Conservation (phyloP, 257 asterid genomes). For the Solanum virginianum region DNA sequence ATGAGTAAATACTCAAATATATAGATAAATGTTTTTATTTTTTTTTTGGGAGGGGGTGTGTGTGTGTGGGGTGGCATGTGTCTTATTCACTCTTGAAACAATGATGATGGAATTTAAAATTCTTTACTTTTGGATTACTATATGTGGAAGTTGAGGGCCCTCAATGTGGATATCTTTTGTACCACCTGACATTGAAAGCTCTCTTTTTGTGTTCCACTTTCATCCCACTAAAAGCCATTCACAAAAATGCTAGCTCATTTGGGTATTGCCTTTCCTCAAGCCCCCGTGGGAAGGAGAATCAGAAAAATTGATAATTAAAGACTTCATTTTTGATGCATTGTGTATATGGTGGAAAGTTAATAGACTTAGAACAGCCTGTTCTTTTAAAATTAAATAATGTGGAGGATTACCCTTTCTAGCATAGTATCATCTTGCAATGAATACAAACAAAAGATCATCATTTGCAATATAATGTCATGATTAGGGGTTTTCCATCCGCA, state of each 20-base stretch:
- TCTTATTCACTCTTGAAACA: not conserved
- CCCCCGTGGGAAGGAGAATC: not conserved
- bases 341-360: not conserved
- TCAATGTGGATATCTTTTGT: not conserved
- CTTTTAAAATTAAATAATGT: not conserved
- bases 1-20: not conserved
- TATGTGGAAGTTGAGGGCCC: not conserved
- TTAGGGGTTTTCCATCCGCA: not conserved
- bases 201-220: not conserved
- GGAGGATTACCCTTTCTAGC: not conserved
- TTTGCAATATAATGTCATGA: not conserved
- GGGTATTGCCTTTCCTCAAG: not conserved
- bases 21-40: not conserved
- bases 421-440: not conserved
- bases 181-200: not conserved
- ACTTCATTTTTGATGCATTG: not conserved
- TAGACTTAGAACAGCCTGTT: not conserved
- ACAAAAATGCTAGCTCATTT: not conserved
- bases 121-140: not conserved
- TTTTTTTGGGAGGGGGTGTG: not conserved
- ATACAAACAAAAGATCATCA: not conserved
- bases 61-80: not conserved
- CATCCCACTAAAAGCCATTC: not conserved
- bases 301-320: not conserved
- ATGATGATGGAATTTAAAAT: slow-evolving; percentile 1